phyloP scores from a whole-genome alignment of 495 filamentous ascomycete genomes.

The Parmelia sp. region DNA sequence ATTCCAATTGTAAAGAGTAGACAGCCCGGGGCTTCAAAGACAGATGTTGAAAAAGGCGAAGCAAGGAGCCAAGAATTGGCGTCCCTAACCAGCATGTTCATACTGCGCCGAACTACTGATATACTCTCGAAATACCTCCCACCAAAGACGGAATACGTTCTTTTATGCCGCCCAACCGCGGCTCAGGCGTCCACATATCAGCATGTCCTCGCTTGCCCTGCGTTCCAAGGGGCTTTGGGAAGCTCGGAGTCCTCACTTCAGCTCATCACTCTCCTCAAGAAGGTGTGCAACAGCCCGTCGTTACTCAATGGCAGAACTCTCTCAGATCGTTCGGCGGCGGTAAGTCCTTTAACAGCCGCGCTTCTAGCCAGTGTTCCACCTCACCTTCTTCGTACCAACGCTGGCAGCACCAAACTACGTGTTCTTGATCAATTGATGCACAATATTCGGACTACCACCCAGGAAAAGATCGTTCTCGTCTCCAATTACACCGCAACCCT shows the following conservation, averaged over 20 bases:
- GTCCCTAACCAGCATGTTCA: conserved; percentile 62
- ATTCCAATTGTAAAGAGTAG: conserved; percentile 63
- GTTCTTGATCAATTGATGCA: conserved; percentile 65
- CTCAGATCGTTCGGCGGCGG: conserved; percentile 29
- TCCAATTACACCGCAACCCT: conserved; percentile 79
- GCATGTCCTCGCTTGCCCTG: conserved; percentile 60
- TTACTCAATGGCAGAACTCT: conserved; percentile 48
- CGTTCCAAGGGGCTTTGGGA: conserved; percentile 59
- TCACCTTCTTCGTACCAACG: conserved; percentile 51
- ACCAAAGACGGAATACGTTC: conserved; percentile 70
- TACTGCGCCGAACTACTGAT: conserved; percentile 71
- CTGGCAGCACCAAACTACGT: conserved; percentile 63
- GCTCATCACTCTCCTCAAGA: conserved; percentile 74
- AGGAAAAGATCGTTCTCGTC: conserved; percentile 73
- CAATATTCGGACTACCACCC: conserved; percentile 51
- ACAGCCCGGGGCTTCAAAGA: conserved; percentile 60
- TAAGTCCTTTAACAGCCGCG: conserved; percentile 37
- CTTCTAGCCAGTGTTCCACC: conserved; percentile 55
- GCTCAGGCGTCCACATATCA: conserved; percentile 66
- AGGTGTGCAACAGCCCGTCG: conserved; percentile 74
- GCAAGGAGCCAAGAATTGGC: conserved; percentile 62
- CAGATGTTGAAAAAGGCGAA: conserved; percentile 70
- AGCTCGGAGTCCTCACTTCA: conserved; percentile 63
- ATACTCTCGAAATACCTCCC: conserved; percentile 67
- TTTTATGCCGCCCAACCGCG: conserved; percentile 66